Evolutionary conservation across 371 early-diverging fungal species (phyloP), one percentile per base, ranked within the genome.

Genomic region (Massospora cicadina): DNA sequence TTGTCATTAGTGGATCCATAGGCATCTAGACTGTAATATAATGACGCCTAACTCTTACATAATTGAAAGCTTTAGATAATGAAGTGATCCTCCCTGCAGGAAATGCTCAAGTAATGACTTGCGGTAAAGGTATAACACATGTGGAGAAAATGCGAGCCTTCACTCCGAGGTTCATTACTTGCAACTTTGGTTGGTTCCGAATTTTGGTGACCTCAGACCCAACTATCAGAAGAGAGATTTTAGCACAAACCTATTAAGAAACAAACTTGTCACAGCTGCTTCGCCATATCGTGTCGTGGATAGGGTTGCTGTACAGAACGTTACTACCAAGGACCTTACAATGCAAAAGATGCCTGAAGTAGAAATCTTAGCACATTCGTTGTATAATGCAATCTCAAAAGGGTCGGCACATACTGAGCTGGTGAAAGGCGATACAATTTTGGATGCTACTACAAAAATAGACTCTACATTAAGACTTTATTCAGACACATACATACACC

Each of bases 161-260:
- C 23, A 24, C 5, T 24, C 32, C 7, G n/a, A 31, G 24, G 24
- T 31, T 13, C 26, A 26, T 23, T 62, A 62, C 32, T 12, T 62
- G 7, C 62, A 62, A 43, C 62, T 62, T 33, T 62, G 62, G 62
- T 33, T 62, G 2, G 62, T 26, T 21, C 62, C 62, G 24, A 62
- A 43, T 33, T 17, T n/a, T n/a, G 21, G 33, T 0, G 62, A 62
- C 43, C 7, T 62, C 25, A 7, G 53, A 62, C 32, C 33, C 17
- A 62, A 43, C 12, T 62, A 28, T 26, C 32, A 30, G 24, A 62
- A 33, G 43, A 33, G 26, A 7, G 62, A 62, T 54, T 62, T 33
- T 23, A 43, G 25, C 21, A 33, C 2, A 43, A 23, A 12, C 12
- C 12, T 59, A 2, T 33, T 12, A n/a, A 24, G 43, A 21, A 62